phyloP scores from a whole-genome alignment of 768 basidiomycete species.

The Lactarius akahatsu region DNA sequence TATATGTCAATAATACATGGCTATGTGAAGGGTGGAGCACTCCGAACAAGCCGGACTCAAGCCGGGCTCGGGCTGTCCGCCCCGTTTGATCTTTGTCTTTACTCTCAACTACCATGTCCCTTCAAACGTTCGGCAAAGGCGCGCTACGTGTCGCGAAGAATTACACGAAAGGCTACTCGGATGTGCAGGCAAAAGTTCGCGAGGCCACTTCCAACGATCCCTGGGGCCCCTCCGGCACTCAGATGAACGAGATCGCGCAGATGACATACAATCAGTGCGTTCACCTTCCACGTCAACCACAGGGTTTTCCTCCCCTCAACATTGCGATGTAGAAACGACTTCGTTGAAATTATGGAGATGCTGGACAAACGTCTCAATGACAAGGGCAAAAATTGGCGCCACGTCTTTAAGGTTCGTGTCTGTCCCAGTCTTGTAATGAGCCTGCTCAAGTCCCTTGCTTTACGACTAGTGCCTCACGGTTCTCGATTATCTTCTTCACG shows the following conservation, averaged over 20 bases:
- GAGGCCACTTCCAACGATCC: constrained; percentile 98
- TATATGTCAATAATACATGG: background rate
- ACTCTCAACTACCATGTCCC: constrained; percentile 38
- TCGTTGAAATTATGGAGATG: constrained; percentile 99
- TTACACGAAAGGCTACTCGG: constrained; percentile 95
- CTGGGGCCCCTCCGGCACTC: constrained; percentile 95
- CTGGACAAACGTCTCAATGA: constrained; percentile 97
- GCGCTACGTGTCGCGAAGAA: constrained; percentile 90
- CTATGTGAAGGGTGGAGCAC: background rate
- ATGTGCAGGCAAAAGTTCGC: constrained; percentile 91
- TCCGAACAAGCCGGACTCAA: background rate
- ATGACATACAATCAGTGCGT: constrained; percentile 95
- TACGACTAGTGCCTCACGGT: constrained; percentile 74
- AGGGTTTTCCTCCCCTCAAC: background rate
- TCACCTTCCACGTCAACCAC: constrained; percentile 1
- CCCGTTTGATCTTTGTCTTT: background rate
- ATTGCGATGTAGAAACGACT: constrained; percentile 66
- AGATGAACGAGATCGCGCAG: constrained; percentile 99
- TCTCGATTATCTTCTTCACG: constrained; percentile 93
- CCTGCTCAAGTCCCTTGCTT: background rate
- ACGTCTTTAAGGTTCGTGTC: constrained; percentile 87
- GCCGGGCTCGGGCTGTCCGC: background rate
- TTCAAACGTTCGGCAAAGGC: constrained; percentile 83
- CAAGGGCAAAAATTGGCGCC: constrained; percentile 99
- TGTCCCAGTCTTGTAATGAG: background rate